Evolutionary conservation across 2,329 filamentous ascomycete genomes (phyloP).

Genomic region (Drechslera avenae): DNA sequence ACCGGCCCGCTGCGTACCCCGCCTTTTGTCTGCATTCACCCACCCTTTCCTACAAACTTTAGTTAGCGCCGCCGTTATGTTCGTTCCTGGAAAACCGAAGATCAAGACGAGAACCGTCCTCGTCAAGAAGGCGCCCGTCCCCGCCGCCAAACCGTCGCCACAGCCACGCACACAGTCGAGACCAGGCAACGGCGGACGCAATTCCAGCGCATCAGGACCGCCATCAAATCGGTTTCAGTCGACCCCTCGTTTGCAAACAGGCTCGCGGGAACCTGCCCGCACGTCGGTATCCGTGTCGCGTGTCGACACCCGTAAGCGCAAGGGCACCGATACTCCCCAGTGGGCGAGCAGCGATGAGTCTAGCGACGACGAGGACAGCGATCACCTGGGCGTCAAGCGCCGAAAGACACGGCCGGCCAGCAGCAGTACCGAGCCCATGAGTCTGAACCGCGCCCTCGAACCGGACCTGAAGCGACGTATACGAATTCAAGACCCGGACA

Average conservation of each 20-base stretch:
- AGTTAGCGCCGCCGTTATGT: constrained; percentile 30
- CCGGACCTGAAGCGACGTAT: constrained; percentile 44
- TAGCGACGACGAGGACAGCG: constrained; percentile 36
- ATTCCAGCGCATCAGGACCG: constrained; percentile 23
- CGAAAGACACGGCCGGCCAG: constrained; percentile 44
- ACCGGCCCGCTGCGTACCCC: constrained; percentile 10
- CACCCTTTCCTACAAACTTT: constrained; percentile 8
- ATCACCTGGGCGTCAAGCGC: constrained; percentile 32
- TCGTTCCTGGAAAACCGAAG: constrained; percentile 38
- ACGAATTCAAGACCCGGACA: constrained; percentile 28
- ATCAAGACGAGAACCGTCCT: constrained; percentile 42
- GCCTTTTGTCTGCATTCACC: constrained; percentile 4
- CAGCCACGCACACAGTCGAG: constrained; percentile 15
- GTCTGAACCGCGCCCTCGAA: constrained; percentile 45
- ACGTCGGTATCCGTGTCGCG: constrained; percentile 36
- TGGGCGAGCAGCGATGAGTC: constrained; percentile 42
- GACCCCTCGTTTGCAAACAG: constrained; percentile 20
- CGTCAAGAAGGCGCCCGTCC: constrained; percentile 33
- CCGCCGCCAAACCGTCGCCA: constrained; percentile 18
- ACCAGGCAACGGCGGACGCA: constrained; percentile 15
- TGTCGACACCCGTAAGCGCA: constrained; percentile 39
- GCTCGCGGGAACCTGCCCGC: constrained; percentile 25
- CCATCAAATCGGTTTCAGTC: constrained; percentile 38
- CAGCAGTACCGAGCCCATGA: constrained; percentile 43
- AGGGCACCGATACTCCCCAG: constrained; percentile 42